These are phyloP conservation scores for Metschnikowia similis DNA, from an alignment of 805 yeast species.

Conservation along the genomic window DNA sequence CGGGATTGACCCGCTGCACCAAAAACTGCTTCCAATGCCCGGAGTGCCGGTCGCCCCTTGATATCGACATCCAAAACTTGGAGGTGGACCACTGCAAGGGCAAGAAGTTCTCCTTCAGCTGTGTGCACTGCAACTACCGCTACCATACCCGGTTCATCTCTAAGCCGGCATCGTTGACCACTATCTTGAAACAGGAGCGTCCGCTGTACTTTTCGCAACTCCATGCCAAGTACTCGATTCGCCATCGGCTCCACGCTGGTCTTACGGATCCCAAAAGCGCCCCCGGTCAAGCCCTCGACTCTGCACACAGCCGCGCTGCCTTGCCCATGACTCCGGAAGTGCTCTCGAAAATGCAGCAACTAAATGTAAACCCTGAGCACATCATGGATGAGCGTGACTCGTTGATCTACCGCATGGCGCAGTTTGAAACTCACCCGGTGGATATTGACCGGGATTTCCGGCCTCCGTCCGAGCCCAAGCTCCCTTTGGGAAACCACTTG, in stretches of 20 bases:
- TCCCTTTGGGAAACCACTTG: slow-evolving; percentile 26
- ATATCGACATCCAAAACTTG: slow-evolving; percentile 20
- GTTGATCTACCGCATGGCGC: slow-evolving; percentile 4
- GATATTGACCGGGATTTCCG: slow-evolving; percentile 10
- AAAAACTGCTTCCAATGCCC: slow-evolving; percentile 41
- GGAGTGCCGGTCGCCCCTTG: slow-evolving; percentile 25
- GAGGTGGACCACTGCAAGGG: slow-evolving; percentile 6
- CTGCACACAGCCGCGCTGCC: background rate
- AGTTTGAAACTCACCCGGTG: slow-evolving; percentile 3
- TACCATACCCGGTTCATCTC: slow-evolving; percentile 13
- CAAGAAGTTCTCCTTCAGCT: slow-evolving; percentile 11
- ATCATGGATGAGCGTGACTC: slow-evolving; percentile 7
- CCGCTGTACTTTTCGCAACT: slow-evolving; percentile 10
- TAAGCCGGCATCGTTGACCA: slow-evolving; percentile 16
- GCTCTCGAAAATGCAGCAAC: slow-evolving; percentile 6
- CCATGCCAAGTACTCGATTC: slow-evolving; percentile 6
- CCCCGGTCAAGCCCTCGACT: background rate
- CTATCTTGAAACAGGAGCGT: slow-evolving; percentile 12
- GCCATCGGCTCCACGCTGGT: slow-evolving; percentile 2
- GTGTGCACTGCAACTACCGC: slow-evolving; percentile 12
- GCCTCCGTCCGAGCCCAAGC: background rate
- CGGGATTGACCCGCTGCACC: slow-evolving; percentile 24
- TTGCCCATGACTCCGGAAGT: background rate
- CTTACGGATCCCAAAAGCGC: background rate
- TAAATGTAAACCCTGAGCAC: slow-evolving; percentile 5